Conservation (phyloP, 1,139 yeast species). For the Kluyveromyces sp. region DNA sequence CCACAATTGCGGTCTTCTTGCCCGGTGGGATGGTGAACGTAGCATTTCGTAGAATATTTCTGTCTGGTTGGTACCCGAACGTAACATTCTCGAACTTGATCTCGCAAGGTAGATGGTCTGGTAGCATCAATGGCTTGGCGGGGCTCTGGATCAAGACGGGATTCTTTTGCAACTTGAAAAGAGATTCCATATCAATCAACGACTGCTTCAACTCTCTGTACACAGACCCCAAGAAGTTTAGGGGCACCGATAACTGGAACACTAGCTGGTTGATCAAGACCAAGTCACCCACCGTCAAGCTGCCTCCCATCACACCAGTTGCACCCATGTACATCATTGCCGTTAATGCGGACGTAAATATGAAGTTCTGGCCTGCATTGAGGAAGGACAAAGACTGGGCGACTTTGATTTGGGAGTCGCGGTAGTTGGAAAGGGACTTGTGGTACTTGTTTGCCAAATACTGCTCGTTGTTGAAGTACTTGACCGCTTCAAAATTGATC, state of each 20-base stretch:
- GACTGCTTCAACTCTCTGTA: slow-evolving; percentile 92
- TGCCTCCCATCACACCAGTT: slow-evolving; percentile 76
- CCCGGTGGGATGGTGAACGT: slow-evolving; percentile 87
- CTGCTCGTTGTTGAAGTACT: slow-evolving; percentile 83
- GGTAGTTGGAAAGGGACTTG: slow-evolving; percentile 64
- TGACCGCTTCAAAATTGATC: slow-evolving; percentile 90
- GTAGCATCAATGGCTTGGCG: slow-evolving; percentile 43
- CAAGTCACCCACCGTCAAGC: slow-evolving; percentile 86
- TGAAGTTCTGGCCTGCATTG: slow-evolving; percentile 87
- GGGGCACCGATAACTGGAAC: slow-evolving; percentile 89
- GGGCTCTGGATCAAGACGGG: slow-evolving; percentile 64
- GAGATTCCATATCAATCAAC: slow-evolving; percentile 83
- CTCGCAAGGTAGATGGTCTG: slow-evolving; percentile 47
- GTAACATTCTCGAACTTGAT: slow-evolving; percentile 85
- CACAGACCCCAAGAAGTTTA: slow-evolving; percentile 90
- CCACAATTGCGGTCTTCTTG: slow-evolving; percentile 83
- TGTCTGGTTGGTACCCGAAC: slow-evolving; percentile 83
- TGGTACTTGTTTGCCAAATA: slow-evolving; percentile 79
- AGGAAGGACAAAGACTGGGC: slow-evolving; percentile 88
- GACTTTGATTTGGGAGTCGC: slow-evolving; percentile 75
- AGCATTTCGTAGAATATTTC: slow-evolving; percentile 79
- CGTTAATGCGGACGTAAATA: slow-evolving; percentile 86
- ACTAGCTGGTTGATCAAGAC: slow-evolving; percentile 95
- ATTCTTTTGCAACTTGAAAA: slow-evolving; percentile 74
- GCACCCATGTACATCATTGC: slow-evolving; percentile 99